These are phyloP conservation scores for Aquilaria sinensis DNA, from an alignment of 345 rosid genomes.

Conservation along the genomic window DNA sequence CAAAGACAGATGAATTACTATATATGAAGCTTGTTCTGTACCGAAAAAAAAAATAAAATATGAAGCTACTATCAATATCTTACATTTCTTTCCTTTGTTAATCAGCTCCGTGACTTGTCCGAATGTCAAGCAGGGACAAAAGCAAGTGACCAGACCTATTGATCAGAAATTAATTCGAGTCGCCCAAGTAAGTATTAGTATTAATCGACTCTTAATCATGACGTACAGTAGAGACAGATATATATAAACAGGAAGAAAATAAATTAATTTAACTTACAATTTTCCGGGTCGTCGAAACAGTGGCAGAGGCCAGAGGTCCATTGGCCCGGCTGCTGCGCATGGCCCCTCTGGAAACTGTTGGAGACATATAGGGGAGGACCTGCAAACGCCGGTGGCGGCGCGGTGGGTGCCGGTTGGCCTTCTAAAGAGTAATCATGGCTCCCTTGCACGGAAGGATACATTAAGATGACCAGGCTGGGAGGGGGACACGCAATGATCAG, in stretches of 20 bases:
- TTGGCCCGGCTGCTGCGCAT: conserved; percentile 1
- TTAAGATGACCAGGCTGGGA: too few species aligned
- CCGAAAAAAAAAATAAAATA: too few species aligned
- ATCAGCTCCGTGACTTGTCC: conserved; percentile 47
- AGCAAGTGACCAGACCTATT: conserved; percentile 36
- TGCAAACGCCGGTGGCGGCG: too few species aligned
- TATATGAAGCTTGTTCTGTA: too few species aligned
- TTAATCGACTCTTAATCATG: neutral
- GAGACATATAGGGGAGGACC: conserved; percentile 5
- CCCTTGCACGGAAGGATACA: too few species aligned
- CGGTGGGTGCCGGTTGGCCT: too few species aligned
- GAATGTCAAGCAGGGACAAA: conserved; percentile 48
- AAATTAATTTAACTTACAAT: conserved; percentile 4
- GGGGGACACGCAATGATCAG: too few species aligned
- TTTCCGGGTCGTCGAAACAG: conserved; percentile 27
- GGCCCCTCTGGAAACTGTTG: neutral
- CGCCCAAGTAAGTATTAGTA: neutral
- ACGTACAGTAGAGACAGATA: too few species aligned
- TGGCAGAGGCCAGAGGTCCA: conserved; percentile 41
- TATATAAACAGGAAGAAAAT: neutral
- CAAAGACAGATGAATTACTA: too few species aligned
- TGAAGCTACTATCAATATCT: neutral
- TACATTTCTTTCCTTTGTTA: conserved; percentile 30
- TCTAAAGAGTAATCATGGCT: too few species aligned
- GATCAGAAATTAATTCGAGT: neutral